Base-by-base conservation (phyloP, 208 protist genomes). In the Leishmania amazonensis region DNA sequence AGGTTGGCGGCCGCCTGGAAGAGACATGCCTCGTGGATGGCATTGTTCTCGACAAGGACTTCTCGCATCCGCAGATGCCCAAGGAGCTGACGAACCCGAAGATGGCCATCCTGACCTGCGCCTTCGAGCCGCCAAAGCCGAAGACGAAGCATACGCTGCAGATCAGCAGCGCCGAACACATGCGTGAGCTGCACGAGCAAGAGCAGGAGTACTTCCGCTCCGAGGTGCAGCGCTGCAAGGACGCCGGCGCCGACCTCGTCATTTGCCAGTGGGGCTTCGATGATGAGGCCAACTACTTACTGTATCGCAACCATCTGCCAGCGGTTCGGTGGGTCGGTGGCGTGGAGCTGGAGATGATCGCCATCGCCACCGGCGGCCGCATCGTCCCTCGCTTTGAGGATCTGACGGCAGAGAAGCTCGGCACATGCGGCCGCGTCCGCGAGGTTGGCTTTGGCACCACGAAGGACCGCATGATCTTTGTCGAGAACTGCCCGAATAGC, bases 191-290 rank as follows among this genome's bases (percentile, higher is more conserved):
- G 28, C 94, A 98, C 83, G 87, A 97, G 64, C 88, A 99, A 77
- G 99, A 99, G 96, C 98, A 99, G 88, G 90, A 98, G 78, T 99
- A 99, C 89, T 99, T 99, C 91, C 85, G 92, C 42, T 92, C 99
- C 17, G 86, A 97, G 80, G 94, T 99, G 35, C 78, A 96, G 72
- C 87, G 93, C 51, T 97, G 96, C 81, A 99, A 99, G 91, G 96
- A 98, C 24, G 93, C 95, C 49, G 99, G 99, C 45, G 97, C 98
- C 21, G 99, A 99, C 83, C 91, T 99, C 28, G 99, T 99, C 76
- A 95, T 99, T 84, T 99, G 99, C 91, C 99, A 99, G 94, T 99
- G 99, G 99, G 99, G 99, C 77, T 99, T 99, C 88, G 99, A 99
- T 90, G 99, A 99, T 88, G 99, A 99, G 91, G 99, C 99, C n/a